Evolutionary conservation across 345 rosid genomes (phyloP).

Genomic region (Psidium guajava): DNA sequence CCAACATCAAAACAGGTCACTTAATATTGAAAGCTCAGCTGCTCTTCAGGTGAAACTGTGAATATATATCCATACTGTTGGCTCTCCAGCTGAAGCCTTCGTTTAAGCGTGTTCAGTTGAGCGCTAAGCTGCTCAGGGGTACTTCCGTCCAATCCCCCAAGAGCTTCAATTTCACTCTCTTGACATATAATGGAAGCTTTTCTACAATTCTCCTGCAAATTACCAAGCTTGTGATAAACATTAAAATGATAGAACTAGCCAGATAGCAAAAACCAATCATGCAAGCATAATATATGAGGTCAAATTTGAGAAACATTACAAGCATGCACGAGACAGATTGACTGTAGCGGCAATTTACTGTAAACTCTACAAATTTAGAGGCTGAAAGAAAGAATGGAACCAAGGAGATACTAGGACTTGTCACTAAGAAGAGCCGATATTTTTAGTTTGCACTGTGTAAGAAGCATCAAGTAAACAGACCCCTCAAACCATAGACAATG

Average conservation of each 20-base stretch:
- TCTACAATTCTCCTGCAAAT: conserved; percentile 54
- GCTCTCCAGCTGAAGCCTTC: conserved; percentile 68
- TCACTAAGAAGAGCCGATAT: neutral
- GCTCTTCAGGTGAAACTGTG: neutral
- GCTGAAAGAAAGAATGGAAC: neutral
- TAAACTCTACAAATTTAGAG: neutral
- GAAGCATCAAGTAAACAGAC: neutral
- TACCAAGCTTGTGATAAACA: neutral
- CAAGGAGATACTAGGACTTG: neutral
- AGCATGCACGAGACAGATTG: neutral
- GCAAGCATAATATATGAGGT: neutral
- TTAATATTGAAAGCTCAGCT: neutral
- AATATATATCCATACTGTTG: conserved; percentile 38
- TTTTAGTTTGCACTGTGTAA: neutral
- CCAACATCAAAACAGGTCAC: neutral
- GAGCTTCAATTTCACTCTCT: conserved; percentile 72
- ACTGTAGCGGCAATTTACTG: neutral
- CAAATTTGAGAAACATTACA: neutral
- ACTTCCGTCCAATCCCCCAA: conserved; percentile 69
- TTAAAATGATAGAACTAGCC: neutral
- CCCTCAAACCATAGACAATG: neutral
- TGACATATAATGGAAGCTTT: conserved; percentile 96
- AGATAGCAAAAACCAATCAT: neutral
- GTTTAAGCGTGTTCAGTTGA: conserved; percentile 45
- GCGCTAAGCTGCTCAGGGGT: conserved; percentile 84